These are phyloP conservation scores for Botryosphaeria agaves DNA, from an alignment of 2,329 filamentous ascomycete genomes.

Conservation along the genomic window DNA sequence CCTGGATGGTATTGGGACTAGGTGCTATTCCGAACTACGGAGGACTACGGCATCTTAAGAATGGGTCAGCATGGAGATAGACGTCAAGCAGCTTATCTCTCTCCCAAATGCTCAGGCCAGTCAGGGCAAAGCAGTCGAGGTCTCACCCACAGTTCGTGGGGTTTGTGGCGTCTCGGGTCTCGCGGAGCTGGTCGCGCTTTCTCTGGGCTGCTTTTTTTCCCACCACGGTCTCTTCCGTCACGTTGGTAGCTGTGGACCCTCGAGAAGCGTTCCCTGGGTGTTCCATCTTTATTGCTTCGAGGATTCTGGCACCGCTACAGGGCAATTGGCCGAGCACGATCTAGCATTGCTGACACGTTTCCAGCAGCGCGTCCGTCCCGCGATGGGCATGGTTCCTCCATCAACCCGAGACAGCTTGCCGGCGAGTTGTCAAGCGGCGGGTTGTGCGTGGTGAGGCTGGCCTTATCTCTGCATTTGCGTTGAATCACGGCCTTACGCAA, in stretches of 20 bases:
- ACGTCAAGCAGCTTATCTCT: background rate
- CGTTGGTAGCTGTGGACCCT: background rate
- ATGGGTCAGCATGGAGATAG: background rate
- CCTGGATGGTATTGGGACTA: background rate
- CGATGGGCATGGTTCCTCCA: background rate
- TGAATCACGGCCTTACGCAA: background rate
- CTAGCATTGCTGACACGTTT: background rate
- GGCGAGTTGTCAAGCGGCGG: background rate
- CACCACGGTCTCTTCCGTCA: background rate
- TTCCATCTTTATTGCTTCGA: background rate
- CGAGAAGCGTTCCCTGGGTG: background rate
- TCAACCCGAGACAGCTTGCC: no score
- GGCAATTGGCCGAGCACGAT: background rate
- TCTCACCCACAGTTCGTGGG: background rate
- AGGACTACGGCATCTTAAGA: background rate
- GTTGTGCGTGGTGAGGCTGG: background rate
- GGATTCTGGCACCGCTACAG: background rate
- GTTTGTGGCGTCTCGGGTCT: background rate
- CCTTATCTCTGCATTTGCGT: background rate
- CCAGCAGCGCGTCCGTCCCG: no score
- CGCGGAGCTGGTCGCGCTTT: no score
- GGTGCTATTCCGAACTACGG: background rate
- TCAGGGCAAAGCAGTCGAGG: background rate
- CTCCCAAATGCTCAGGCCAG: background rate
- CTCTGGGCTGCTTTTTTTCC: background rate